Base-by-base conservation (phyloP, 768 basidiomycete genomes). In the Lactarius sanguifluus region DNA sequence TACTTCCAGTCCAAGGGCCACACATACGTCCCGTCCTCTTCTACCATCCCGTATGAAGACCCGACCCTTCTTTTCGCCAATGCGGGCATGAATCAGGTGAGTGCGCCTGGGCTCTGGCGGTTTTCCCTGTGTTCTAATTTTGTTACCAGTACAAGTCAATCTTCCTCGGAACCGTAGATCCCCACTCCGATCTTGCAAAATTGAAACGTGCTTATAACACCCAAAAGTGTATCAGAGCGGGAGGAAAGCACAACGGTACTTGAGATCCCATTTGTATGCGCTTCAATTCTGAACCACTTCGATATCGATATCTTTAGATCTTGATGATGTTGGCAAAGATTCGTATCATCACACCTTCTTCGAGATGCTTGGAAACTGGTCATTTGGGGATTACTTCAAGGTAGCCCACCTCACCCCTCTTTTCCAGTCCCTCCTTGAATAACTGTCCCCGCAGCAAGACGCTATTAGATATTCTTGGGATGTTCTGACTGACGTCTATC, bases 321-420 rank as follows among this genome's bases (percentile, higher is more conserved):
- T 99, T 65, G 97, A 99, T 75, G 97, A 99, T 78, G 97, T 99
- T 65, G 97, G 97, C 45, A 96, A 95, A 78, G 97, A 98, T 75
- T 96, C 94, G 2, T 98, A 98, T 76, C 96, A 98, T 73, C 92
- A 96, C 74, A 97, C 94, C 1, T 96, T 96, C 80, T 99, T 99
- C 74, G 97, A 99, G 79, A 99, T 99, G 97, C 79, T 99, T 69
- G 97, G 97, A 45, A 99, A 99, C 77, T 99, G 97, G 97, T 98
- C 96, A 5, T 99, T 98, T 71, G 97, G 97, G 0, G 96, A 99
- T 77, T 99, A 99, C 81, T 99, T 99, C 87, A 99, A 99, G 86
- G 96, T 86, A 60, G 55, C 76, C 72, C 32, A 23, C 25, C 28
- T 32, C 15, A n/a, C n/a, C 28, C 23, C 12, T 41, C 25, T 52